Percentiles rank a stretch among this genome's conserved stretches.
Evolutionary conservation across 371 early-diverging fungal species (phyloP).

Genomic region (Mucor indicus): DNA sequence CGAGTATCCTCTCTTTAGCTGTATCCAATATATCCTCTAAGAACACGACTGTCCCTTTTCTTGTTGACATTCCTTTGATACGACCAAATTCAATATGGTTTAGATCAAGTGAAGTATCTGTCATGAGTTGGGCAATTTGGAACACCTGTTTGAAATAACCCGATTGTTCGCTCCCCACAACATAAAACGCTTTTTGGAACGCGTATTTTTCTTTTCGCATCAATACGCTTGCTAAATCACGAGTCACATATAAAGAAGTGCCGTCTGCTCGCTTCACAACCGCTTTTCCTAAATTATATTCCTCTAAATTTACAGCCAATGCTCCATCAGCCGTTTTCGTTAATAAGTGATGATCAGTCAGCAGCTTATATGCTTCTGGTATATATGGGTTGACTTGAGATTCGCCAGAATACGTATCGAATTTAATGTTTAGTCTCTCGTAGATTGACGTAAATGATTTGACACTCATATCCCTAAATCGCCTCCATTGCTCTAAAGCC

Average conservation of each 20-base stretch:
- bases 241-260: slow-evolving; percentile 91
- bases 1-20: slow-evolving; percentile 81
- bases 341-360: slow-evolving; percentile 47
- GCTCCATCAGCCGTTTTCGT: slow-evolving; percentile 66
- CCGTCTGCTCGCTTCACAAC: slow-evolving; percentile 89
- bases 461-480: slow-evolving; percentile 88
- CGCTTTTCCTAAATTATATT: slow-evolving; percentile 72
- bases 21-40: slow-evolving; percentile 93
- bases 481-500: slow-evolving; percentile 78
- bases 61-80: slow-evolving; percentile 95
- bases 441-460: slow-evolving; percentile 85
- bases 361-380: slow-evolving; percentile 59
- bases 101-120: slow-evolving; percentile 16
- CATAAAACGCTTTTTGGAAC: slow-evolving; percentile 82
- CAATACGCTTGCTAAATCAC: slow-evolving; percentile 93
- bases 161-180: slow-evolving; percentile 91
- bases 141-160: slow-evolving; percentile 93
- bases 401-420: slow-evolving; percentile 98
- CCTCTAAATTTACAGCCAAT: slow-evolving; percentile 69
- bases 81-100: slow-evolving; percentile 92
- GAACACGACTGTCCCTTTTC: slow-evolving; percentile 95
- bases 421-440: slow-evolving; percentile 82
- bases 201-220: slow-evolving; percentile 76
- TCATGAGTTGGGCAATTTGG: slow-evolving; percentile 67
- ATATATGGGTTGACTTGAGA: slow-evolving; percentile 80